A percentile compares a stretch with the other conserved stretches of the same genome.
These are phyloP conservation scores for Claviceps arundinis DNA, from an alignment of 2,329 filamentous ascomycete species.

Conservation along the genomic window DNA sequence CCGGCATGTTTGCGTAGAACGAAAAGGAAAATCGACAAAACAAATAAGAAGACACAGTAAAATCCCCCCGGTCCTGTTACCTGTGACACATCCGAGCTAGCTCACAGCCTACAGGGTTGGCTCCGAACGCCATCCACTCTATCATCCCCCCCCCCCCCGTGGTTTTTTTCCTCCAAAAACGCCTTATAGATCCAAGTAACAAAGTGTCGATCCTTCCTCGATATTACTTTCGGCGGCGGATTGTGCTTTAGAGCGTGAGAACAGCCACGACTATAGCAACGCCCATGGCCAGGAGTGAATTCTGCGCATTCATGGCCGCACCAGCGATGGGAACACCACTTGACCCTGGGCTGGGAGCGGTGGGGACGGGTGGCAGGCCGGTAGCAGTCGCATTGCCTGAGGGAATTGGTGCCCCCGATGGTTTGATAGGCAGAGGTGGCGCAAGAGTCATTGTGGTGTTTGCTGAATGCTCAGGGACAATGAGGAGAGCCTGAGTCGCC, in stretches of 20 bases:
- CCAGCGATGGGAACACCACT: slow-evolving; percentile 1
- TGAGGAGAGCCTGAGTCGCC: not conserved
- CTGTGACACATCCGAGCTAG: not conserved
- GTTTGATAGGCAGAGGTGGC: not conserved
- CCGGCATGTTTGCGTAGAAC: not conserved
- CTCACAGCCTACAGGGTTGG: not conserved
- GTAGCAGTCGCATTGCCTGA: slow-evolving; percentile 1
- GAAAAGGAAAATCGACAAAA: not conserved
- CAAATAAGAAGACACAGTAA: too few species aligned
- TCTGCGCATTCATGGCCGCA: slow-evolving; percentile 3
- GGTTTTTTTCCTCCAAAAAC: not conserved
- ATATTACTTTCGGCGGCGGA: not conserved
- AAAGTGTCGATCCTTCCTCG: not conserved
- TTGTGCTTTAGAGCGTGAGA: slow-evolving; percentile 2
- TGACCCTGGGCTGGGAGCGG: not conserved
- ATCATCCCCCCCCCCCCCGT: not conserved
- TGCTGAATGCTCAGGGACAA: not conserved
- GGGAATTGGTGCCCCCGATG: not conserved
- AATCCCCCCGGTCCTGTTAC: too few species aligned
- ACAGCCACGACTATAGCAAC: slow-evolving; percentile 5
- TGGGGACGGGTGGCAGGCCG: slow-evolving; percentile 1
- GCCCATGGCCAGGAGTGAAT: slow-evolving; percentile 6
- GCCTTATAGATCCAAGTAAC: not conserved
- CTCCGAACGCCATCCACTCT: not conserved
- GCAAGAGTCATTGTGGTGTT: not conserved